Percentiles rank a stretch among this genome's conserved stretches.
Conservation (phyloP, 345 rosid genomes). For the Salix exigua region DNA sequence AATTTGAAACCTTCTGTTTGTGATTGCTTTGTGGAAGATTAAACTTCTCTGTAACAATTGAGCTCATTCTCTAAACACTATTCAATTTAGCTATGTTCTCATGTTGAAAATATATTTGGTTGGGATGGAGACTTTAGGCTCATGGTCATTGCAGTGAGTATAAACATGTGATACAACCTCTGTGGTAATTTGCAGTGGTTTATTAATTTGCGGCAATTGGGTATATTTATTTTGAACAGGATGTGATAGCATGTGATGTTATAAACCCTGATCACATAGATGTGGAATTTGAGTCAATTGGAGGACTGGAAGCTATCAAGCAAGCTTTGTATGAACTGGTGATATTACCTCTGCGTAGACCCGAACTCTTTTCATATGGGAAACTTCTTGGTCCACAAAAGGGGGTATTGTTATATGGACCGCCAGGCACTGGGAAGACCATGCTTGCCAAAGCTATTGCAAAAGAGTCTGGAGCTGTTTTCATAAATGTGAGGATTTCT, state of each 20-base stretch:
- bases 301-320: slow-evolving; percentile 80
- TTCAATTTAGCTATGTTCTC: not conserved
- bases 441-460: slow-evolving; percentile 99
- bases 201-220: not conserved
- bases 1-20: not conserved
- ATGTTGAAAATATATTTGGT: not conserved
- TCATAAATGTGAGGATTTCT: slow-evolving; percentile 80
- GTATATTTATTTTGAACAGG: slow-evolving; percentile 37
- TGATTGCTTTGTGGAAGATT: not conserved
- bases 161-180: no score
- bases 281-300: slow-evolving; percentile 87
- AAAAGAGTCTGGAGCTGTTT: slow-evolving; percentile 94
- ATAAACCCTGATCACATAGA: slow-evolving; percentile 90
- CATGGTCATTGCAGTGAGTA: not conserved
- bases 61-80: not conserved
- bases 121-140: not conserved
- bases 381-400: slow-evolving; percentile 97
- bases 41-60: not conserved
- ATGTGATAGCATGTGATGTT: slow-evolving; percentile 95
- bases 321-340: slow-evolving; percentile 81
- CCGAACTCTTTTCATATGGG: slow-evolving; percentile 83
- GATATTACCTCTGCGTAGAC: slow-evolving; percentile 81
- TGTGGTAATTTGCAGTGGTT: no score
- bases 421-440: slow-evolving; percentile 99
- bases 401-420: slow-evolving; percentile 89